Percentiles rank a stretch among this genome's conserved stretches.
These are phyloP conservation scores for Hypericum perforatum DNA, from an alignment of 345 rosid species.

Conservation along the genomic window DNA sequence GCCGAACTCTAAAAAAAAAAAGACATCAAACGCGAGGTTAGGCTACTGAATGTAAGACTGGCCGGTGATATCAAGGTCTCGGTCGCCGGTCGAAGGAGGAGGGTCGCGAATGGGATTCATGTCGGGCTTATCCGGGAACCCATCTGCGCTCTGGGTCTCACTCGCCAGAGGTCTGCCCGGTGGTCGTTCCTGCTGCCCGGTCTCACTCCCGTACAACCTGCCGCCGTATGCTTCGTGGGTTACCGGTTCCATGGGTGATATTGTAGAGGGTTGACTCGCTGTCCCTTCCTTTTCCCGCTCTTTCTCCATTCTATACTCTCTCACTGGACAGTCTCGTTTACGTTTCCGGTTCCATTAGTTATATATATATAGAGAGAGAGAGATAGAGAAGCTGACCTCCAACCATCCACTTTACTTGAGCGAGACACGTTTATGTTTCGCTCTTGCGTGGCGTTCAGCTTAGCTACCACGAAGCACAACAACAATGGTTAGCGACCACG, in stretches of 20 bases:
- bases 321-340: too few relatives aligned
- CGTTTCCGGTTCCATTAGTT: too few relatives aligned
- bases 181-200: constrained; percentile 10
- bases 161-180: constrained; percentile 35
- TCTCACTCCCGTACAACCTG: constrained; percentile 47
- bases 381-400: too few relatives aligned
- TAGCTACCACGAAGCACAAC: too few relatives aligned
- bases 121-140: constrained; percentile 26
- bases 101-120: constrained; percentile 33
- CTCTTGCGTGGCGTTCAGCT: too few relatives aligned
- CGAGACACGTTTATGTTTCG: too few relatives aligned
- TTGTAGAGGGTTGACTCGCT: constrained; percentile 31
- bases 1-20: neutral
- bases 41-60: constrained; percentile 53
- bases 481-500: too few relatives aligned
- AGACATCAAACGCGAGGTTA: neutral
- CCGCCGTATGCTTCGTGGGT: constrained; percentile 57
- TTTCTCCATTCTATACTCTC: constrained; percentile 14
- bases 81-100: constrained; percentile 49
- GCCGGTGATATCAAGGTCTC: constrained; percentile 57
- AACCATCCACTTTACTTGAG: too few relatives aligned
- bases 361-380: too few relatives aligned
- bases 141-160: constrained; percentile 56
- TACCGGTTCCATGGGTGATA: constrained; percentile 41
- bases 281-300: constrained; percentile 9